phyloP scores from a whole-genome alignment of 192 early-diverging fungal genomes.

The Geranomyces variabilis region DNA sequence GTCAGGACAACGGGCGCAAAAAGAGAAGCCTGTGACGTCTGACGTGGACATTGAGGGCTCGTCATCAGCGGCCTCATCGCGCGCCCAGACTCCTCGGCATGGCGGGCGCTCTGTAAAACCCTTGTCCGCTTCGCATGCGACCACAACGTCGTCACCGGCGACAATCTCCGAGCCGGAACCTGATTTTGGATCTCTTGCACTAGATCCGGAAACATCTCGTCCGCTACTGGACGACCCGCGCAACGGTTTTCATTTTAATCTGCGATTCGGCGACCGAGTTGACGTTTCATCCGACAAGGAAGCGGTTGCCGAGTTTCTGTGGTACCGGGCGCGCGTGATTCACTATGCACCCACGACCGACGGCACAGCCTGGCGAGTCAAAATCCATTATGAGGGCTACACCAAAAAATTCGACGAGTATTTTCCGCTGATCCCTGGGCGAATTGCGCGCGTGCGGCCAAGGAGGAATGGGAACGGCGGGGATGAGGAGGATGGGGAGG shows the following conservation, averaged over 20 bases:
- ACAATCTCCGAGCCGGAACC: background rate
- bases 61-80: too few relatives aligned
- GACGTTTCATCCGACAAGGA: conserved; percentile 4
- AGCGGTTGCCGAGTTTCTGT: background rate
- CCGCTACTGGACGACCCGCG: conserved; percentile 17
- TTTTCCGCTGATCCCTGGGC: background rate
- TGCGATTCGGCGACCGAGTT: conserved; percentile 27
- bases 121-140: background rate
- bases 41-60: conserved; percentile 3
- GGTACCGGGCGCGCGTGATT: conserved; percentile 27
- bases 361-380: conserved; percentile 20
- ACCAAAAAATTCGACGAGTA: conserved; percentile 20
- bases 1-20: too few relatives aligned
- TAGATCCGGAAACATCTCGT: conserved; percentile 18
- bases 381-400: conserved; percentile 29
- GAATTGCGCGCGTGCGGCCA: conserved; percentile 1
- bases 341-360: conserved; percentile 22
- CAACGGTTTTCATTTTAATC: conserved; percentile 35
- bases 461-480: background rate
- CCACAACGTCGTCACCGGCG: background rate
- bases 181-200: background rate
- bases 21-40: background rate
- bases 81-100: too few relatives aligned
- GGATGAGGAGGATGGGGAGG: background rate
- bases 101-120: background rate